A percentile compares a stretch with the other conserved stretches of the same genome.
Conservation (phyloP, 305 asterid genomes). For the Rubia tinctorum region DNA sequence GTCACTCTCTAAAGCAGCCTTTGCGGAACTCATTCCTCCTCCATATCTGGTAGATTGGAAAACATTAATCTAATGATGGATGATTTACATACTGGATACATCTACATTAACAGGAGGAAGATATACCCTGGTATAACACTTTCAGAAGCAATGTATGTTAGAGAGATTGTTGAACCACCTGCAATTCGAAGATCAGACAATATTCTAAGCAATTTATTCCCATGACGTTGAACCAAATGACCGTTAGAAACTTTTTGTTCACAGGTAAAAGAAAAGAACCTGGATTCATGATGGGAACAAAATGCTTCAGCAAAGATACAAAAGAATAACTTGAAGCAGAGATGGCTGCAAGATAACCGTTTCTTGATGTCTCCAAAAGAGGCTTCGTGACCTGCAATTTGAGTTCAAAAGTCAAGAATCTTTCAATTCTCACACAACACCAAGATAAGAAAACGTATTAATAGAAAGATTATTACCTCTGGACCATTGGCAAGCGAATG, state of each 20-base stretch:
- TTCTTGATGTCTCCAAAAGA: constrained; percentile 75
- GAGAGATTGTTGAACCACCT: constrained; percentile 94
- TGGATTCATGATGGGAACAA: constrained; percentile 81
- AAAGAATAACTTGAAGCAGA: constrained; percentile 95
- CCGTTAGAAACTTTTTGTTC: constrained; percentile 4
- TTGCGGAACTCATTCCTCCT: constrained; percentile 99
- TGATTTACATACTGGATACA: constrained; percentile 1
- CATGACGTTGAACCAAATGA: constrained; percentile 7
- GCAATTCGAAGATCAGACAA: constrained; percentile 17
- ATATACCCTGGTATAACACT: constrained; percentile 91
- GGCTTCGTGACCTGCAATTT: constrained; percentile 76
- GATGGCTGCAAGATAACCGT: constrained; percentile 89
- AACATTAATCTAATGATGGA: constrained; percentile 11
- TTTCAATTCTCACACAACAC: constrained; percentile 13
- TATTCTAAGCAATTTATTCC: constrained; percentile 5
- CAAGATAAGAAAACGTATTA: background rate
- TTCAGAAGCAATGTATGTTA: constrained; percentile 97
- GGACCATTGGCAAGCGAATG: constrained; percentile 99
- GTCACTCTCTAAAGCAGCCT: constrained; percentile 98
- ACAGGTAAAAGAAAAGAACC: constrained; percentile 30
- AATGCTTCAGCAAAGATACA: constrained; percentile 75
- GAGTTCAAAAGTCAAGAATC: constrained; percentile 5
- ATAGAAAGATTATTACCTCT: constrained; percentile 43
- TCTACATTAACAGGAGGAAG: constrained; percentile 8
- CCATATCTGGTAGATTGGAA: constrained; percentile 61